phyloP scores from a whole-genome alignment of 768 basidiomycete genomes.

The Suillus paluster region DNA sequence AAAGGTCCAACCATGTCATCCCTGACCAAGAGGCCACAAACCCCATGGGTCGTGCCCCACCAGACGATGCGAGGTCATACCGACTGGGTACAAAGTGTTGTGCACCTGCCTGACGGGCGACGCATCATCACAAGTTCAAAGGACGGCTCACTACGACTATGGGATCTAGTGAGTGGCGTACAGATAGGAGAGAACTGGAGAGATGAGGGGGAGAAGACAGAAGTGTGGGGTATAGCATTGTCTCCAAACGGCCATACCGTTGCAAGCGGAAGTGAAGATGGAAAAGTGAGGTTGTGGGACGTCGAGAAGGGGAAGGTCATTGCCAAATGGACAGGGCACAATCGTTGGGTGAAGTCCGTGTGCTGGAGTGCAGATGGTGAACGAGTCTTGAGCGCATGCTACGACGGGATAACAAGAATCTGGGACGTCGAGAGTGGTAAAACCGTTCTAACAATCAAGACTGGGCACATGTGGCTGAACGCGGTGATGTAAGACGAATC shows the following conservation, averaged over 20 bases:
- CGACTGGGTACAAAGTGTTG: not conserved
- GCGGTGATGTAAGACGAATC: not conserved
- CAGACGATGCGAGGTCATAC: not conserved
- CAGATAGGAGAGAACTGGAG: not conserved
- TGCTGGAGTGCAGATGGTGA: not conserved
- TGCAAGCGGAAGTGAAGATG: not conserved
- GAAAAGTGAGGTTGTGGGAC: not conserved
- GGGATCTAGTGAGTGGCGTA: not conserved
- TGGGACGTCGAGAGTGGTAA: not conserved
- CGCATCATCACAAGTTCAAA: slow-evolving; percentile 1
- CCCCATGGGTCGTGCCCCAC: not conserved
- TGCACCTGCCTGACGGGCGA: not conserved
- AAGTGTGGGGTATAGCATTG: not conserved
- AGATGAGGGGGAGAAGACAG: not conserved
- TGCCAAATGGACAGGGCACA: not conserved
- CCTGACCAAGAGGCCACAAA: not conserved
- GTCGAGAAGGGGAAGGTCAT: not conserved
- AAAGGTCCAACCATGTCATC: not conserved
- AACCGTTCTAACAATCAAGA: not conserved
- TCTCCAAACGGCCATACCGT: not conserved
- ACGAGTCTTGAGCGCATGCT: not conserved
- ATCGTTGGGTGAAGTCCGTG: not conserved
- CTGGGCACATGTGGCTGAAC: not conserved
- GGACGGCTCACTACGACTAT: slow-evolving; percentile 1
- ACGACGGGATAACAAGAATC: not conserved